These are phyloP conservation scores for Strombidium stylifer DNA, from an alignment of 73 alveolate species.

Conservation along the genomic window DNA sequence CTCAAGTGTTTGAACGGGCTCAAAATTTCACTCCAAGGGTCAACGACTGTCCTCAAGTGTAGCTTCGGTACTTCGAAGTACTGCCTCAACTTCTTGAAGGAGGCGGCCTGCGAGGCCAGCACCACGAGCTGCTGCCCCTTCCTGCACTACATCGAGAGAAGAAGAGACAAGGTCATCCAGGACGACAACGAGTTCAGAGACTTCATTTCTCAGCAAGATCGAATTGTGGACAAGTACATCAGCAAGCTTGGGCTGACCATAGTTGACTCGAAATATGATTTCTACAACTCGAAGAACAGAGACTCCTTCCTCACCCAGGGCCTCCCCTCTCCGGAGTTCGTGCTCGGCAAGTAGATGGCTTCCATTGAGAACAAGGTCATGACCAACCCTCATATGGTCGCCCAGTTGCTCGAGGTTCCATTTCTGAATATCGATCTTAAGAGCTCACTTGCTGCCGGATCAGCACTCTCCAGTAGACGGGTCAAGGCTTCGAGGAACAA, in stretches of 20 bases:
- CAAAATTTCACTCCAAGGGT: neutral
- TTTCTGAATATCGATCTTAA: too few relatives aligned
- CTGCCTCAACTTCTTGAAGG: slow-evolving; percentile 2
- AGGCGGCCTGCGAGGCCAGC: slow-evolving; percentile 1
- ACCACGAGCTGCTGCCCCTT: neutral
- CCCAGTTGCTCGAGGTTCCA: too few relatives aligned
- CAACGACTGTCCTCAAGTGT: neutral
- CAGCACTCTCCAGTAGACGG: too few relatives aligned
- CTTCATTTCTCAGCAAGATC: neutral
- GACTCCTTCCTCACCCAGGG: too few relatives aligned
- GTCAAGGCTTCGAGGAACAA: too few relatives aligned
- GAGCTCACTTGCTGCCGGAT: too few relatives aligned
- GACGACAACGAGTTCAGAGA: slow-evolving; percentile 25
- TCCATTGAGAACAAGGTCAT: too few relatives aligned
- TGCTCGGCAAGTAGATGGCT: too few relatives aligned
- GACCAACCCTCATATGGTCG: too few relatives aligned
- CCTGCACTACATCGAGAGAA: slow-evolving; percentile 15
- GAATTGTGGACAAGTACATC: neutral
- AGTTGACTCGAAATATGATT: neutral
- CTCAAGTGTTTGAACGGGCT: slow-evolving; percentile 5
- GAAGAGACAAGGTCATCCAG: slow-evolving; percentile 17
- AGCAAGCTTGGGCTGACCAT: too few relatives aligned
- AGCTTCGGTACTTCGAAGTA: slow-evolving; percentile 18
- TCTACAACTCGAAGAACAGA: neutral
- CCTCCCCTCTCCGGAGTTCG: too few relatives aligned